Base-by-base conservation (phyloP, 2,329 filamentous ascomycete species). In the Teratosphaeria epicoccoides region DNA sequence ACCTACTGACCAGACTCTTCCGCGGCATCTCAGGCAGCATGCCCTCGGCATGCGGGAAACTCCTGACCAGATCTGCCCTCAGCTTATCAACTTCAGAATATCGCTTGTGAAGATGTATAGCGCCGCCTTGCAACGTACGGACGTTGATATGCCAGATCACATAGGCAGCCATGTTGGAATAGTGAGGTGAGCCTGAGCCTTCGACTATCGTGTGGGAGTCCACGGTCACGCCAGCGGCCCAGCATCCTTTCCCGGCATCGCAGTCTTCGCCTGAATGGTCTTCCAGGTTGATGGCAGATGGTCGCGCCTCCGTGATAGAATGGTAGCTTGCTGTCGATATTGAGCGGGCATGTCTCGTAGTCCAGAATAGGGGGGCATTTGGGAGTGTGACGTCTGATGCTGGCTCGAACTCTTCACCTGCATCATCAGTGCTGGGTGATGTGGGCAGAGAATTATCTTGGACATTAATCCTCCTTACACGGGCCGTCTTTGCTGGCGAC, bases 101-200 rank as follows among this genome's bases (percentile, higher is more conserved):
- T 76, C 80, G 76, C 70, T 83, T 83, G 44, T 64, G 57, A 6
- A 69, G 55, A 43, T 53, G 59, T 52, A 66, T 52, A 52, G 54
- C 60, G 57, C 57, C 68, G 61, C 60, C 88, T 68, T 82, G 85
- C 48, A 97, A 73, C 3, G 89, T 96, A 67, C 93, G 83, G 44
- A 98, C 87, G 46, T 78, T 82, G 63, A 93, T 89, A 65, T 88
- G 93, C 87, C 88, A 98, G 6, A 95, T 89, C 1, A 96, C 88
- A 71, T 97, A 98, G 1, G 90, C 87, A 24, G 44, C 44, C 46
- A 83, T 71, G 5, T 78, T 78, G 3, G 76, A 71, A 49, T 72
- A 76, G 11, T 37, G 23, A 6, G 44, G 44, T n/a, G 33, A 40
- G 23, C 23, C 25, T 5, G 44, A 46, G 7, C 80, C 81, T 55